Conservation (phyloP, 2,329 filamentous ascomycete genomes). For the Fusarium papillatum region DNA sequence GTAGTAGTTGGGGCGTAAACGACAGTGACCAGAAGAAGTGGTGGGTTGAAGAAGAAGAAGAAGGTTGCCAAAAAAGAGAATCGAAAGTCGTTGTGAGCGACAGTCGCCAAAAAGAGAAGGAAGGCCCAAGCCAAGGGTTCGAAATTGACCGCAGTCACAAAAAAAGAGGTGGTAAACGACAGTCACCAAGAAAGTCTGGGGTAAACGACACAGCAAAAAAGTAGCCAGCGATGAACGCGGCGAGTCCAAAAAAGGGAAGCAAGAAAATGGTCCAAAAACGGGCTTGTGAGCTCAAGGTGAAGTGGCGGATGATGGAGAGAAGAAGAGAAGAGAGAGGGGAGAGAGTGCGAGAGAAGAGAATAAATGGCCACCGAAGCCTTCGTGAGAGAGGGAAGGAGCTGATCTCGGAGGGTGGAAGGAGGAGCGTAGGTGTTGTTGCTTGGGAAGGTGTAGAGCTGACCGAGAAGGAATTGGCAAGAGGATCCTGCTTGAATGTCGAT, state of each 20-base stretch:
- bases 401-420: not conserved
- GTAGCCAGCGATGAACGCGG: conserved; percentile 28
- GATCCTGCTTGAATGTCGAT: not conserved
- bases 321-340: not conserved
- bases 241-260: conserved; percentile 50
- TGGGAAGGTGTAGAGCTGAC: not conserved
- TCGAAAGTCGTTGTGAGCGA: not conserved
- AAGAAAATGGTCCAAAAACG: conserved; percentile 40
- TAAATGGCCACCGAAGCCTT: not conserved
- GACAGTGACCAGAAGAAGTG: conserved; percentile 47
- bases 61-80: not conserved
- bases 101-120: not conserved
- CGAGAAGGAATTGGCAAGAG: not conserved
- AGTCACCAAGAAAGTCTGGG: conserved; percentile 40
- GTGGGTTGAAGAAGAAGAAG: not conserved
- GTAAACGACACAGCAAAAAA: conserved; percentile 19
- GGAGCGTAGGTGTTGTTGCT: not conserved
- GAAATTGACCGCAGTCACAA: not conserved
- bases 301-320: conserved; percentile 31
- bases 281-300: conserved; percentile 40
- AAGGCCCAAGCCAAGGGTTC: not conserved
- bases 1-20: conserved; percentile 45
- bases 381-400: conserved; percentile 4
- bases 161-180: conserved; percentile 43
- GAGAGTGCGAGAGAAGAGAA: not conserved